Base-by-base conservation (phyloP, 371 early-diverging fungal species). In the Rhizopus sp. region DNA sequence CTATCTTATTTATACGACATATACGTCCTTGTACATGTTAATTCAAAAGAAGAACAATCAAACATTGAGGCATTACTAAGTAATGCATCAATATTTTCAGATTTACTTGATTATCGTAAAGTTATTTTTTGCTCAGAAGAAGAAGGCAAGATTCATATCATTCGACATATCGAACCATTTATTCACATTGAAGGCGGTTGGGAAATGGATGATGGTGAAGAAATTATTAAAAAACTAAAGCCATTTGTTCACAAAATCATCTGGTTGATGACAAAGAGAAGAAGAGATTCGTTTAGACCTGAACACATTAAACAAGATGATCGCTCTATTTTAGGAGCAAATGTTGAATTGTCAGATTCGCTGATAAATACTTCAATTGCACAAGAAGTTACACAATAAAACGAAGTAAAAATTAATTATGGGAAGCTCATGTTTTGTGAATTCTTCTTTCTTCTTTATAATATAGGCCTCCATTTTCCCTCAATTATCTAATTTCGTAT, bases 111-210 rank as follows among this genome's bases (percentile, higher is more conserved):
- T 50, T 44, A 48, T 5, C 58, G 74, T n/a, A 70, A 70, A 30
- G 52, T 73, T 13, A 53, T 80, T 8, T 73, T 53, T 39, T 80
- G 80, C 45, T 70, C 73, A 39, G 73, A 75, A 15, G 77, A 77
- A 53, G 70, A 80, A 52, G 80, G 80, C 31, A 80, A 80, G 39
- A 57, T 73, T 3, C 80, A 80, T 48, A 71, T 80, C 57, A 68
- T 80, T 41, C 69, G 80, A 42, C 80, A 80, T 31, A 67, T 80
- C 32, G 77, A 77, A 38, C 75, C 77, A 2, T 55, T 49, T 23
- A 63, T 75, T n/a, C 80, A 80, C 47, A 64, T 80, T 34, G 80
- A 80, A 69, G 80, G 80, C 13, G 80, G 80, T 7, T 77, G 80
- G 77, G 80, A 80, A 57, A 50, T 59, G 37, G 80, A 80, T 55